Evolutionary conservation across 176 grass and related monocot species (phyloP), one percentile per base, ranked within the genome.

Genomic region (Bonia amplexicaulis): DNA sequence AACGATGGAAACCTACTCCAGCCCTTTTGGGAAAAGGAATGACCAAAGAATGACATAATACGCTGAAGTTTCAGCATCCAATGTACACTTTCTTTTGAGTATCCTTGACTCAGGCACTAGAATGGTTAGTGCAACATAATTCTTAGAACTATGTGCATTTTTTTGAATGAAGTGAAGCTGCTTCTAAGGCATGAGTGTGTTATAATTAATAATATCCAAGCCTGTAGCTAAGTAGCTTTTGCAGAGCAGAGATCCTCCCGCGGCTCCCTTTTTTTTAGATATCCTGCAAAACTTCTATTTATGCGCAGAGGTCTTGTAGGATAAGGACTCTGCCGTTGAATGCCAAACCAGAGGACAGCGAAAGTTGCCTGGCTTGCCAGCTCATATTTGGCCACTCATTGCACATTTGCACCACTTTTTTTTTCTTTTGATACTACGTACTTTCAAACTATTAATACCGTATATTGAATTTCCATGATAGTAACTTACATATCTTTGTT

Each of bases 11-110:
- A 35, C 53, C 71, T 77, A 85, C 55, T 80, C 35, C 71, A 71
- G 33, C 33, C 42, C 42, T 47, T 86, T 81, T 31, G 15, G 64
- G 66, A 49, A 64, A 85, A 63, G 54, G 71, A 80, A 90, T 75
- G 53, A 23, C 45, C 78, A 70, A 31, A 64, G 46, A 84, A 47
- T 72, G 83, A 40, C 71, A 64, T 37, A 60, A 59, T 71, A 53
- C 67, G 26, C 55, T 63, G 41, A 65, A 66, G 22, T 78, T 66
- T 61, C 45, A 71, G 54, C 35, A 78, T 78, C 71, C 64, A 40
- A 40, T 82, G 17, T 20, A 19, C 58, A 15, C 17, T 14, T 33
- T 42, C 12, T 85, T 74, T 16, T 74, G 5, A 81, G 76, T 39
- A 76, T 84, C 19, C 25, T 80, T 76, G 77, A 70, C 23, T 29